Evolutionary conservation across 2,329 filamentous ascomycete genomes (phyloP).

Genomic region (Colletotrichum tofieldiae): DNA sequence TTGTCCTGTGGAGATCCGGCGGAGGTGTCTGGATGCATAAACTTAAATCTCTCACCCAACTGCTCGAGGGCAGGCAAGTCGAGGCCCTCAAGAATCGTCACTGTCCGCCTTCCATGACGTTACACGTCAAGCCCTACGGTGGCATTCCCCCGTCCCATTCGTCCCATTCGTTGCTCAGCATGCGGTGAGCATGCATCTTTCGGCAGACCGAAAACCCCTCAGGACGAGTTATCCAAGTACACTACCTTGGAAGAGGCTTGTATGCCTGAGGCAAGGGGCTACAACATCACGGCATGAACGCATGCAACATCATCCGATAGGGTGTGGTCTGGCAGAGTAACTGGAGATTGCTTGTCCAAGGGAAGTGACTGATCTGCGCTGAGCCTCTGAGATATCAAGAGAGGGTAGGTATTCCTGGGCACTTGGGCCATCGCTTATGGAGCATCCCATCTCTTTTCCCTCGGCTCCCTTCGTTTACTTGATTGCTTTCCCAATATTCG

Average conservation of each 20-base stretch:
- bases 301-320: conserved; percentile 14
- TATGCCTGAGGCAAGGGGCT: not conserved
- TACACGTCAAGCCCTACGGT: conserved; percentile 18
- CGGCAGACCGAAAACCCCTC: conserved; percentile 26
- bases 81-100: conserved; percentile 26
- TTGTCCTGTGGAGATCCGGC: conserved; percentile 37
- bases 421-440: not conserved
- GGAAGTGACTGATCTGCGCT: not conserved
- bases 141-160: not conserved
- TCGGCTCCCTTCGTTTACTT: conserved; percentile 23
- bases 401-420: too few relatives aligned
- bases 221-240: not conserved
- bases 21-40: conserved; percentile 37
- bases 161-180: conserved; percentile 2
- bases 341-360: conserved; percentile 3
- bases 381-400: not conserved
- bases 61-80: conserved; percentile 6
- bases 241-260: not conserved
- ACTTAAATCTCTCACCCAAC: conserved; percentile 40
- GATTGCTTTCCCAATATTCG: conserved; percentile 20
- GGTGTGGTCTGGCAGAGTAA: not conserved
- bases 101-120: conserved; percentile 35
- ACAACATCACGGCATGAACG: conserved; percentile 7
- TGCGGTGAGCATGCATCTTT: conserved; percentile 32
- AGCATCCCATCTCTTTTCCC: conserved; percentile 15